A percentile compares a stretch with the other conserved stretches of the same genome.
Conservation (phyloP, 2,329 filamentous ascomycete species). For the Xylariales sp. region DNA sequence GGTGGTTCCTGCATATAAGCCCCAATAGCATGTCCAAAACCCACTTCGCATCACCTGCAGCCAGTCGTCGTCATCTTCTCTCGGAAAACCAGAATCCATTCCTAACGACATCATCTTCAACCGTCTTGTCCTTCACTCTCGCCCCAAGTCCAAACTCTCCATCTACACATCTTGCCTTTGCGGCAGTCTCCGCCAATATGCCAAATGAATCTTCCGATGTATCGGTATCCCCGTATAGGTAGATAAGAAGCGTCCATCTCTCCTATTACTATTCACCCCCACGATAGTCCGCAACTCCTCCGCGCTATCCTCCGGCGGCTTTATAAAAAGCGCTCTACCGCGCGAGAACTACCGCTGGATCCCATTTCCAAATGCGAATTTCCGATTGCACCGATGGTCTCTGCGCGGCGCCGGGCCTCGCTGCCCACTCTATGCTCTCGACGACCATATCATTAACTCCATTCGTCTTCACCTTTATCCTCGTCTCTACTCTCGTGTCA, state of each 20-base stretch:
- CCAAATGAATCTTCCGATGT: slow-evolving; percentile 36
- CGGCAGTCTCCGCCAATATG: slow-evolving; percentile 38
- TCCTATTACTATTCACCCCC: slow-evolving; percentile 8
- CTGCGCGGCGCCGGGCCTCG: slow-evolving; percentile 61
- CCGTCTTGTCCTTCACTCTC: slow-evolving; percentile 3
- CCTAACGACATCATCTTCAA: slow-evolving; percentile 15
- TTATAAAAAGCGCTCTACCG: slow-evolving; percentile 15
- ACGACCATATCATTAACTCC: slow-evolving; percentile 72
- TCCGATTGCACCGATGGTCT: slow-evolving; percentile 68
- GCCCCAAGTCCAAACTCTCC: slow-evolving; percentile 11
- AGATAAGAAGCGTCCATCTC: slow-evolving; percentile 27
- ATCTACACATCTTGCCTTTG: slow-evolving; percentile 27
- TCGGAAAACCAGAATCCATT: slow-evolving; percentile 12
- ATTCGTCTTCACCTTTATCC: slow-evolving; percentile 76
- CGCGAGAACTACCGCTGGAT: background rate
- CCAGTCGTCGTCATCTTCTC: slow-evolving; percentile 35
- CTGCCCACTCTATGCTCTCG: slow-evolving; percentile 57
- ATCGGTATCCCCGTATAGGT: slow-evolving; percentile 40
- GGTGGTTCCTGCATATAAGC: slow-evolving; percentile 34
- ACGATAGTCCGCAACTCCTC: background rate
- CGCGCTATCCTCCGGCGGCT: slow-evolving; percentile 7
- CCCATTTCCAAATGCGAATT: slow-evolving; percentile 49
- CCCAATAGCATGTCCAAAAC: slow-evolving; percentile 11
- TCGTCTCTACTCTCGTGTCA: slow-evolving; percentile 71
- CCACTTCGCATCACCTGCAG: slow-evolving; percentile 29